Base-by-base conservation (phyloP, 768 basidiomycete species). In the Kwoniella dendrophila region DNA sequence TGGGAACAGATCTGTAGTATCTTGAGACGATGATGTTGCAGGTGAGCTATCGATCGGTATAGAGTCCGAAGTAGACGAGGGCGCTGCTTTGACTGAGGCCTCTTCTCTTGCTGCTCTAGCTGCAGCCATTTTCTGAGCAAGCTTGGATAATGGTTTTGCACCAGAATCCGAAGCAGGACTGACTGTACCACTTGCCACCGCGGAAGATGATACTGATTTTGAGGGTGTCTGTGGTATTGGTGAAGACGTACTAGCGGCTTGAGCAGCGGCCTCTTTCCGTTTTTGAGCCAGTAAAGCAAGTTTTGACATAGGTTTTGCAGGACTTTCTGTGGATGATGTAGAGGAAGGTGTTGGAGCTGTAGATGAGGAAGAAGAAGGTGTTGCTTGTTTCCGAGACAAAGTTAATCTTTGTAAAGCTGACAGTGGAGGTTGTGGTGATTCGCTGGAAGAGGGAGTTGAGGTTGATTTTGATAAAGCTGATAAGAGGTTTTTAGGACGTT, bases 321-420 rank as follows among this genome's bases (percentile, higher is more conserved):
- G 41, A 34, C 38, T 40, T 41, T 33, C 29, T n/a, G 52, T 4
- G 4, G 34, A n/a, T 24, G 10, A 22, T 18, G 27, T 34, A 18
- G 60, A 29, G 14, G 47, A 33, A n/a, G 34, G 8, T 5, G 47
- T 6, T 14, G 18, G 32, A n/a, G 50, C 11, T 41, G 64, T 34
- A 44, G 47, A 27, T 11, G 63, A 67, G 48, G 38, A 56, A 45
- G 47, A 67, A 59, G 57, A 69, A 57, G 30, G 57, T 56, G 41
- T 45, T 27, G 12, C 32, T 14, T 59, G 41, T 84, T 85, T 22
- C 81, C 78, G 36, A 80, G 81, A 53, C 81, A 84, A 61, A 81
- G 79, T 64, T 76, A 81, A 47, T 79, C 82, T 60, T 82, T 86
- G 82, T 14, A 79, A 73, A 24, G 76, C 78, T 10, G 74, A 76